Base-by-base conservation (phyloP, 2,329 filamentous ascomycete genomes). In the Aspergillus transmontanensis region DNA sequence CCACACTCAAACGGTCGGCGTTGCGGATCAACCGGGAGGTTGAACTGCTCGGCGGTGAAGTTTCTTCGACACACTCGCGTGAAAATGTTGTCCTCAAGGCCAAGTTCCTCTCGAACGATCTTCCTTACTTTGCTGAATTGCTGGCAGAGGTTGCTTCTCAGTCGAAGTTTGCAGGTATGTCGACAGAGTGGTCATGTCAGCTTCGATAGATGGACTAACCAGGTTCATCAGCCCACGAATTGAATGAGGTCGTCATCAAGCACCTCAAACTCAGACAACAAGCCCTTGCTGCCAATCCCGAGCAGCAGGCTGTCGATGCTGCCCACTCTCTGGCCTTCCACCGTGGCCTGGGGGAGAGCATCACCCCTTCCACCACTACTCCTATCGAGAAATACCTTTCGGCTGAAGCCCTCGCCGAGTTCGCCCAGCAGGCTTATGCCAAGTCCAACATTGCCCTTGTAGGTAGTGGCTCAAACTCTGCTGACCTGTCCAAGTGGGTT, bases 41-140 rank as follows among this genome's bases (percentile, higher is more conserved):
- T 74, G 95, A 99, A 83, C 90, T 99, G 66, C 89, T 99, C 69
- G 95, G 96, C 78, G 93, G 93, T 75, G 89, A 94, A 87, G 89
- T 98, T 83, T 86, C 84, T 72, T 86, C 94, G 69, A 92, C 91
- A 81, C 93, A 97, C 83, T 94, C 93, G 73, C 91, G 94, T 77
- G 95, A 99, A 85, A 93, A 93, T 77, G 84, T 99, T 68, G 89
- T 99, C 64, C 84, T 99, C 75, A 90, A 94, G 81, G 92, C 95
- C 78, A 96, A 91, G 84, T 99, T 99, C 86, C 88, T 99, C 71
- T 89, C 93, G 78, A 89, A 95, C 78, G 94, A 99, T 79, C 89
- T 99, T 71, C 95, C 95, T 71, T 99, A 98, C 87, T 99, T 97
- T 80, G 88, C 93, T 75, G 95, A 99, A 85, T 86, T 99, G 69